Base-by-base conservation (phyloP, 2,329 filamentous ascomycete species). In the Chaetoscypha palmicola region DNA sequence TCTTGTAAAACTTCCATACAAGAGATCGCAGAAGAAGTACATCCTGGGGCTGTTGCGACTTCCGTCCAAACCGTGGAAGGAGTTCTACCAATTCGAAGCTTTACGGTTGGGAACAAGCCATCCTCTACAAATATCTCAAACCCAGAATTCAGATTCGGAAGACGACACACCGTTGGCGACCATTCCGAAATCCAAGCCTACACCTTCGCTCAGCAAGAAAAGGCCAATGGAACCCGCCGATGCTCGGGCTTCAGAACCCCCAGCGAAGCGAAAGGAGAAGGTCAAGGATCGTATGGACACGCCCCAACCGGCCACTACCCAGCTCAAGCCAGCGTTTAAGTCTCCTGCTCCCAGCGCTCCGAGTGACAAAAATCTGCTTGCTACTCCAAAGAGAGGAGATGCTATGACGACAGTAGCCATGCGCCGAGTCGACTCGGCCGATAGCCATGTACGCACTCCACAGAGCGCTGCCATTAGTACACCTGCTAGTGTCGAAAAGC, bases 311-410 rank as follows among this genome's bases (percentile, higher is more conserved):
- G 36, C 17, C 17, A 50, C 46, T 34, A 67, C 65, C 5, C 62
- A 67, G 11, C 50, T 62, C n/a, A 57, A 60, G 17, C 47, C 58
- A 36, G 47, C 61, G 2, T 56, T 58, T 28, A 66, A 59, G 44
- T 61, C 65, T n/a, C 60, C 63, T 26, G 53, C 58, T 38, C 37
- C 48, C 22, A 54, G 36, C 16, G 51, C 19, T 46, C 55, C 43
- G 53, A 46, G 41, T n/a, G 50, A 57, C 28, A 61, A 54, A 40
- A 50, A 35, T 40, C 49, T 52, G 11, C 61, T 66, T 20, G 54
- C 62, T 11, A 71, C 69, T 1, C 66, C 69, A 1, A 66, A 64
- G 45, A 72, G 67, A 54, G 66, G 67, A 17, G 45, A 62, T 19
- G 50, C 54, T 7, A 50, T 57, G 37, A 58, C 68, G 62, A 52